Evolutionary conservation across 23 red algal species (phyloP).

Genomic region (Gracilaria domingensis): DNA sequence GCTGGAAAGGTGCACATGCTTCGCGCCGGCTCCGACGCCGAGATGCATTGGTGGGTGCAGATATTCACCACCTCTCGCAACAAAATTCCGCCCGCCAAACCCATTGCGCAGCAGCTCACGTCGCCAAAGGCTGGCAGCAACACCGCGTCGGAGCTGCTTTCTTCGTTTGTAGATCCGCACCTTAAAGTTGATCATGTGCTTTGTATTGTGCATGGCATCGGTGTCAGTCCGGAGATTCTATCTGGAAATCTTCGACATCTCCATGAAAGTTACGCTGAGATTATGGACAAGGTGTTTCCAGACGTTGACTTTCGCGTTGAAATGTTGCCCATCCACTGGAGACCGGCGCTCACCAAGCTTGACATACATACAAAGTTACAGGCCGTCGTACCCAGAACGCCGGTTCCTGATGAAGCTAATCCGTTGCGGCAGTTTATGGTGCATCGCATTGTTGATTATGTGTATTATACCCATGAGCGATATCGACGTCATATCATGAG

Average conservation of each 20-base stretch:
- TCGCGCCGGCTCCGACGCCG: slow-evolving; percentile 58
- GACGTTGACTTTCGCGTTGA: slow-evolving; percentile 85
- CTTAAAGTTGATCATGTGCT: slow-evolving; percentile 79
- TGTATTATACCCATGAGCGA: slow-evolving; percentile 78
- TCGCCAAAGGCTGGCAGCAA: background rate
- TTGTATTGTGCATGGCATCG: slow-evolving; percentile 92
- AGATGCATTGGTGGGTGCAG: slow-evolving; percentile 77
- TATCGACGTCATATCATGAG: slow-evolving; percentile 81
- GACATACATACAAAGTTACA: slow-evolving; percentile 74
- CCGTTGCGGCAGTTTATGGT: slow-evolving; percentile 81
- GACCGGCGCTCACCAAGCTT: slow-evolving; percentile 69
- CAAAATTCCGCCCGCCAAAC: slow-evolving; percentile 82
- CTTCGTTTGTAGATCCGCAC: slow-evolving; percentile 58
- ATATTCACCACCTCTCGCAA: slow-evolving; percentile 65
- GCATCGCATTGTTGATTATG: slow-evolving; percentile 83
- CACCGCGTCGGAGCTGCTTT: background rate
- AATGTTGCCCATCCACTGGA: slow-evolving; percentile 82
- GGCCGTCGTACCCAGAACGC: slow-evolving; percentile 71
- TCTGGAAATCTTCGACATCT: slow-evolving; percentile 44
- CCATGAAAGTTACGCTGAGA: slow-evolving; percentile 67
- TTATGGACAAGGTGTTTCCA: slow-evolving; percentile 83
- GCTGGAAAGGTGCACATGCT: slow-evolving; percentile 64
- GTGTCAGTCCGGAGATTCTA: slow-evolving; percentile 54
- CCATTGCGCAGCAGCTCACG: slow-evolving; percentile 4
- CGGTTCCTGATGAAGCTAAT: slow-evolving; percentile 58